Percentiles rank a stretch among this genome's conserved stretches.
Evolutionary conservation across 768 basidiomycete species (phyloP).

Genomic region (Daedaleopsis sinensis): DNA sequence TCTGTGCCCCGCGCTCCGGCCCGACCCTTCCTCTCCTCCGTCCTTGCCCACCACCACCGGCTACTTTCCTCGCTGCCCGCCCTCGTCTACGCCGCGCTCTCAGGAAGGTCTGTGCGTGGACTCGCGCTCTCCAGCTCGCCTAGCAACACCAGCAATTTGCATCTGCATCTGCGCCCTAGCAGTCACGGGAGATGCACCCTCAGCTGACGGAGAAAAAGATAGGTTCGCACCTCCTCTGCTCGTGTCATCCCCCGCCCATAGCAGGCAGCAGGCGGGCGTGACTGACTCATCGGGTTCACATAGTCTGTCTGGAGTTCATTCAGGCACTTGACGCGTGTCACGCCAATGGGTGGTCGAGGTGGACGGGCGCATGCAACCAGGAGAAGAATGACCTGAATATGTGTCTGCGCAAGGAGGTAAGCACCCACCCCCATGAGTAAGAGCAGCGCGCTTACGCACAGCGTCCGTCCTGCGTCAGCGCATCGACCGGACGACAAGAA

Average conservation of each 20-base stretch:
- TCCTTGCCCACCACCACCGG: constrained; percentile 1
- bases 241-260: constrained; percentile 19
- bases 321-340: constrained; percentile 78
- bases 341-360: constrained; percentile 58
- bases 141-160: neutral
- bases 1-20: neutral
- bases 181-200: constrained; percentile 28
- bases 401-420: constrained; percentile 74
- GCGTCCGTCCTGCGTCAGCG: constrained; percentile 43
- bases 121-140: neutral
- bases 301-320: constrained; percentile 78
- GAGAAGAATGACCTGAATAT: constrained; percentile 68
- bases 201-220: constrained; percentile 26
- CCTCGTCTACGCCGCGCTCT: constrained; percentile 4
- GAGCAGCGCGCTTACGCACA: neutral
- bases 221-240: constrained; percentile 18
- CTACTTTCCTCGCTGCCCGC: neutral
- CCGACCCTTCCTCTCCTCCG: neutral
- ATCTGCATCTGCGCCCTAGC: neutral
- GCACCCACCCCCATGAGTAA: constrained; percentile 17
- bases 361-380: constrained; percentile 71
- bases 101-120: constrained; percentile 4
- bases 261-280: constrained; percentile 7
- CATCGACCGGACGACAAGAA: constrained; percentile 56
- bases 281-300: constrained; percentile 19